A percentile compares a stretch with the other conserved stretches of the same genome.
phyloP scores from a whole-genome alignment of 2,329 filamentous ascomycete genomes.

The Trichoderma gracile region DNA sequence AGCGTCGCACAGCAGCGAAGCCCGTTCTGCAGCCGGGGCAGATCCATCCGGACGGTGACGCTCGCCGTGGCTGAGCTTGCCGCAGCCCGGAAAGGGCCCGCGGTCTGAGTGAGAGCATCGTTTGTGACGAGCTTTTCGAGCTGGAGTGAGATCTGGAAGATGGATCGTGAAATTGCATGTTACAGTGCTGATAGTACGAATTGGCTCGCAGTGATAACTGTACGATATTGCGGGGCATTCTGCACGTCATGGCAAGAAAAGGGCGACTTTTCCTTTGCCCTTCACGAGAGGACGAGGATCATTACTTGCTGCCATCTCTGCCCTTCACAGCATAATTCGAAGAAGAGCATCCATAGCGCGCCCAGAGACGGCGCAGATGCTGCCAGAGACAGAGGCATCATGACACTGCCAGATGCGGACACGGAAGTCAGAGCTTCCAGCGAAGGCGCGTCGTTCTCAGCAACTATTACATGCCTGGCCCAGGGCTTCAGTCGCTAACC shows the following conservation, averaged over 20 bases:
- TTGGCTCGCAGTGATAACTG: constrained; percentile 27
- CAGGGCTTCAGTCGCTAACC: not conserved
- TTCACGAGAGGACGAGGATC: not conserved
- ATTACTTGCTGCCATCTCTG: not conserved
- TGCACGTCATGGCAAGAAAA: constrained; percentile 17
- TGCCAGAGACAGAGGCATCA: constrained; percentile 26
- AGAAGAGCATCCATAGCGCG: not conserved
- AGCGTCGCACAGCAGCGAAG: constrained; percentile 32
- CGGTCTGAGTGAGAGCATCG: constrained; percentile 36
- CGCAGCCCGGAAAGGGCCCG: constrained; percentile 34
- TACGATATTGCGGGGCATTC: constrained; percentile 17
- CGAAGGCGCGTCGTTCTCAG: constrained; percentile 42
- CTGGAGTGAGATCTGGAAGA: not conserved
- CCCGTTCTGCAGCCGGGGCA: constrained; percentile 36
- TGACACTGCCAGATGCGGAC: constrained; percentile 45
- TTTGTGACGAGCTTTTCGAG: not conserved
- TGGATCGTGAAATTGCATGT: constrained; percentile 14
- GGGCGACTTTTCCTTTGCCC: constrained; percentile 2
- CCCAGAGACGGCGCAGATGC: not conserved
- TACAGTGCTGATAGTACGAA: constrained; percentile 28
- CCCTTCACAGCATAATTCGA: not conserved
- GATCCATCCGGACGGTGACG: constrained; percentile 32
- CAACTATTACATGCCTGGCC: rapidly evolving
- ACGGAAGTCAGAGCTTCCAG: constrained; percentile 48
- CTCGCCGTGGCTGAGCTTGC: constrained; percentile 29